Base-by-base conservation (phyloP, 2,329 filamentous ascomycete genomes). In the Verticillium klebahnii region DNA sequence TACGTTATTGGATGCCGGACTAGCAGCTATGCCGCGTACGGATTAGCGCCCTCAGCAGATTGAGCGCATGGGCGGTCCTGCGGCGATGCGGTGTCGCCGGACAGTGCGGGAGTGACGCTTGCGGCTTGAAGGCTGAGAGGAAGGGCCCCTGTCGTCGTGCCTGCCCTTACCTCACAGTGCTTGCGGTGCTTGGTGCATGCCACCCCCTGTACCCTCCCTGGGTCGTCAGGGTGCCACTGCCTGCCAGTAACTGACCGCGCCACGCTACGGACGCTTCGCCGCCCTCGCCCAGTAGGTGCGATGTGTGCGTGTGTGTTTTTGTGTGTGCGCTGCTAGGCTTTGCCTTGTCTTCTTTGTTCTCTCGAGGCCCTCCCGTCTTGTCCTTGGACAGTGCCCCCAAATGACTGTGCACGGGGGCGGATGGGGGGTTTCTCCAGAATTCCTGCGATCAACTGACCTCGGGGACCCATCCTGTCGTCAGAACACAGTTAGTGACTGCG, bases 11-110 rank as follows among this genome's bases (percentile, higher is more conserved):
- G 64, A 15, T 58, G 58, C 40, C 12, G 60, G 64, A 61, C 58
- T 40, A 19, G 12, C 25, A 31, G 32, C 63, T 63, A 65, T 55
- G 60, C 57, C 61, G 36, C 19, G 19, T 54, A 2, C 17, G 39
- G 64, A 29, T 63, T 66, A 66, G 61, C 56, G 61, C 29, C 15
- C 37, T 59, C 57, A 61, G 60, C 61, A 60, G 62, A 66, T 63
- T 65, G 64, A 58, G 63, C 62, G 64, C 61, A 61, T 65, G 63
- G 63, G 58, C 64, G 64, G 62, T 56, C 63, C 58, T 58, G 57
- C 58, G 62, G 64, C 61, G 64, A 36, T 32, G 25, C 31, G 31
- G 55, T 34, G 55, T 56, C 62, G 62, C 39, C 57, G 54, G 52
- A 64, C 58, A 60, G 60, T 62, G 56, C 17, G 56, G 8, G 23